Percentiles rank a stretch among this genome's conserved stretches.
These are phyloP conservation scores for Ganoderma sinense DNA, from an alignment of 1,284 basidiomycete genomes.

Conservation along the genomic window DNA sequence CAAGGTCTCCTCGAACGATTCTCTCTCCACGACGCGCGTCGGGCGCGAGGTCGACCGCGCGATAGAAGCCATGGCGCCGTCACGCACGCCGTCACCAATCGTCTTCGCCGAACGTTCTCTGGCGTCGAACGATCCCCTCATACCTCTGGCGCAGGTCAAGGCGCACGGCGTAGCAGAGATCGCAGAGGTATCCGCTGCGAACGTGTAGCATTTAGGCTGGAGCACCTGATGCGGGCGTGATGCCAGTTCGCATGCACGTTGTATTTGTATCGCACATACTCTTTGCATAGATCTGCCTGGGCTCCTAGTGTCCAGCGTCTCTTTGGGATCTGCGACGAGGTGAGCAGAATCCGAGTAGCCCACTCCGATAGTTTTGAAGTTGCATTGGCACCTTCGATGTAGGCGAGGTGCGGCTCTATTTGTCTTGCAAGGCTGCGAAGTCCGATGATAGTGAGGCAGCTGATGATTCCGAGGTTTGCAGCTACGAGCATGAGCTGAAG, in stretches of 20 bases:
- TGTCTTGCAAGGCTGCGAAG: too few species aligned
- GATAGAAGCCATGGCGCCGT: constrained; percentile 20
- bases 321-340: too few species aligned
- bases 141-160: neutral
- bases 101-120: constrained; percentile 20
- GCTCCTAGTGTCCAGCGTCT: too few species aligned
- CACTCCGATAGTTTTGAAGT: too few species aligned
- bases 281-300: neutral
- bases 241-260: too few species aligned
- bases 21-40: constrained; percentile 29
- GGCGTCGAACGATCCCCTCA: neutral
- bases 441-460: too few species aligned
- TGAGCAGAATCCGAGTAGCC: too few species aligned
- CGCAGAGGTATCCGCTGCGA: neutral
- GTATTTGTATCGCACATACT: neutral
- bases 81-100: constrained; percentile 23
- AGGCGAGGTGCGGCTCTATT: too few species aligned
- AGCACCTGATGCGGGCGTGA: too few species aligned
- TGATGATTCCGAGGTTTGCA: too few species aligned
- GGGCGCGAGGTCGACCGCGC: constrained; percentile 32
- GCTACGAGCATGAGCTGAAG: too few species aligned
- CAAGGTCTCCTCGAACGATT: constrained; percentile 25
- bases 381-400: too few species aligned
- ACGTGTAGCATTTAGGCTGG: neutral
- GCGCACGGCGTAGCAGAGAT: neutral